A percentile compares a stretch with the other conserved stretches of the same genome.
Conservation (phyloP, 2,329 filamentous ascomycete species). For the Xylaria sp. region DNA sequence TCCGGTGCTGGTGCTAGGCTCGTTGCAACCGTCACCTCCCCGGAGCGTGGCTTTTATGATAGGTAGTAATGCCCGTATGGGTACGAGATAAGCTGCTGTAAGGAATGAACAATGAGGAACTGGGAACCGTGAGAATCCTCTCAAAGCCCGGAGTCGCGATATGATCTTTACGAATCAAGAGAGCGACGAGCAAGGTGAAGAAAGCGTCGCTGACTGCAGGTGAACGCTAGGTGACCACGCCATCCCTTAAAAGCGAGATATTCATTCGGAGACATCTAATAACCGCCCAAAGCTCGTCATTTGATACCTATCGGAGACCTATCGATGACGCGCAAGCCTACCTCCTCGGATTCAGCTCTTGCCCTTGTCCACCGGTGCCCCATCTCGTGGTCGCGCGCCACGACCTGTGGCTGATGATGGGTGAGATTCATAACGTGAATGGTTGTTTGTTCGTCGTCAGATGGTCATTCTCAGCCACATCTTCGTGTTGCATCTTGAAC, state of each 20-base stretch:
- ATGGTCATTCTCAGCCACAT: no score
- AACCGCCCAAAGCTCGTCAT: conserved; percentile 3
- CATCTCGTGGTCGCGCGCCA: neutral
- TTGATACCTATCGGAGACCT: neutral
- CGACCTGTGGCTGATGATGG: conserved; percentile 8
- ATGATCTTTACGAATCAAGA: conserved; percentile 1
- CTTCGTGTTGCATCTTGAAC: no score
- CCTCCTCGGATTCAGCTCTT: neutral
- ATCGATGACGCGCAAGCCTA: conserved; percentile 6
- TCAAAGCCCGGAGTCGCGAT: neutral
- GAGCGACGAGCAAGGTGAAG: neutral
- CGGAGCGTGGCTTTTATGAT: neutral
- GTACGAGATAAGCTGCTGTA: neutral
- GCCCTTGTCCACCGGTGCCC: neutral
- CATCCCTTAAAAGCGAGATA: conserved; percentile 1
- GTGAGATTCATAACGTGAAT: neutral
- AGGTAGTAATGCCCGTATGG: neutral
- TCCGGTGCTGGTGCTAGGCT: conserved; percentile 11
- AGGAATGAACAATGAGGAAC: neutral
- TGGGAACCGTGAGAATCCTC: neutral
- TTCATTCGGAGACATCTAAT: neutral
- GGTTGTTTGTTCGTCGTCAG: no score
- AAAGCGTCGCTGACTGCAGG: conserved; percentile 2
- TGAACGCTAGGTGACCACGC: neutral
- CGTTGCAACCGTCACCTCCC: conserved; percentile 9